A percentile compares a stretch with the other conserved stretches of the same genome.
These are phyloP conservation scores for Plasmodium coatneyi DNA, from an alignment of 169 alveolate species.

Conservation along the genomic window DNA sequence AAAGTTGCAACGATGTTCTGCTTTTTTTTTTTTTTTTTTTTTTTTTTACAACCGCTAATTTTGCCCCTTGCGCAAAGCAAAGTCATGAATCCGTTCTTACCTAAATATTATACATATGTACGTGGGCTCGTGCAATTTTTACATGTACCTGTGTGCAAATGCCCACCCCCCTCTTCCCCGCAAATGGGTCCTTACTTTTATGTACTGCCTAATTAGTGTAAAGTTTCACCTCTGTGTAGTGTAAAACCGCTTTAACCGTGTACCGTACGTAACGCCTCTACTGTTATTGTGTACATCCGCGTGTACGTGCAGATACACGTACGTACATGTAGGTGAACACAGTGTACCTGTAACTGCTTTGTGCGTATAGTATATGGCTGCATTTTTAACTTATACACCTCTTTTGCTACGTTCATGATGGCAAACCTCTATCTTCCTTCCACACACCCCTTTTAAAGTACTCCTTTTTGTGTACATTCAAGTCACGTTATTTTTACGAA, in stretches of 20 bases:
- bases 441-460: not conserved
- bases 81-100: not conserved
- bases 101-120: not conserved
- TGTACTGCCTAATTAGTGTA: not conserved
- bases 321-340: not conserved
- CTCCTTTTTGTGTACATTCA: not conserved
- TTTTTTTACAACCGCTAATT: not conserved
- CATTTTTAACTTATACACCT: not conserved
- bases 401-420: not conserved
- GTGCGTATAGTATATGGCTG: not conserved
- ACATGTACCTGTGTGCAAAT: not conserved
- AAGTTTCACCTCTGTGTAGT: not conserved
- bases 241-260: not conserved
- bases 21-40: not conserved
- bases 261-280: not conserved
- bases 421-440: not conserved
- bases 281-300: not conserved
- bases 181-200: not conserved
- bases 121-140: not conserved
- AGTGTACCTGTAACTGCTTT: not conserved
- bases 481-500: not conserved
- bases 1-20: conserved; percentile 16
- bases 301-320: not conserved
- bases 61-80: not conserved
- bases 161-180: not conserved